Evolutionary conservation across 495 filamentous ascomycete species (phyloP).

Genomic region (Neurospora sublineolata): DNA sequence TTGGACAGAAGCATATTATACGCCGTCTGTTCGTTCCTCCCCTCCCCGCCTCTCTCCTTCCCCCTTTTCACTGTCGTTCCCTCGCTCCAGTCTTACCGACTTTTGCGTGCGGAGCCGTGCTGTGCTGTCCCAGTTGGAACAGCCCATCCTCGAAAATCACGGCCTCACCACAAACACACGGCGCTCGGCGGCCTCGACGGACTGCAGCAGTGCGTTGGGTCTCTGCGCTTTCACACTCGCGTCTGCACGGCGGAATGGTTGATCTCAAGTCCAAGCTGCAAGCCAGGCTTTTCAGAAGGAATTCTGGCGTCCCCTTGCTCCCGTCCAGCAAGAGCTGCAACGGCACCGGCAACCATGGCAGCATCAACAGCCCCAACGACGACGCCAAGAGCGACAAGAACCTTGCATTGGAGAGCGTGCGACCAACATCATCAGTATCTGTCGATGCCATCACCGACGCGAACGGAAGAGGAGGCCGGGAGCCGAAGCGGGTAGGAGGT

Average conservation of each 20-base stretch:
- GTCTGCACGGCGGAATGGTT: slow-evolving; percentile 24
- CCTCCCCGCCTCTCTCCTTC: background rate
- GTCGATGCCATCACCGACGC: background rate
- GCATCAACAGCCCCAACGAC: slow-evolving; percentile 7
- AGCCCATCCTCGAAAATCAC: background rate
- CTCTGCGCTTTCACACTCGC: background rate
- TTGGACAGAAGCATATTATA: background rate
- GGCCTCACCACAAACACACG: background rate
- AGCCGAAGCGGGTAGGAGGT: background rate
- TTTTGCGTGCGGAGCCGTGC: background rate
- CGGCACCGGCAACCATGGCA: slow-evolving; percentile 5
- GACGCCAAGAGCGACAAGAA: slow-evolving; percentile 13
- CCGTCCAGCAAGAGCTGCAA: slow-evolving; percentile 20
- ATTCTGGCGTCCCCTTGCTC: slow-evolving; percentile 27
- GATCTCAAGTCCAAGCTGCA: slow-evolving; percentile 36
- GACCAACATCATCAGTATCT: background rate
- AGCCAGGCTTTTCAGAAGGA: slow-evolving; percentile 35
- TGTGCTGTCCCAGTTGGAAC: background rate
- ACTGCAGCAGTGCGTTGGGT: background rate
- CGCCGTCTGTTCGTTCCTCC: background rate
- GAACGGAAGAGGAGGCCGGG: background rate
- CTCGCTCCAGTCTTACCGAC: background rate
- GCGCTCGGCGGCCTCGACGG: background rate
- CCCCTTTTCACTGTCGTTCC: background rate
- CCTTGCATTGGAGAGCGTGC: background rate